Evolutionary conservation across 1,284 basidiomycete genomes (phyloP), one percentile per base, ranked within the genome.

Genomic region (Prillingera fragicola): DNA sequence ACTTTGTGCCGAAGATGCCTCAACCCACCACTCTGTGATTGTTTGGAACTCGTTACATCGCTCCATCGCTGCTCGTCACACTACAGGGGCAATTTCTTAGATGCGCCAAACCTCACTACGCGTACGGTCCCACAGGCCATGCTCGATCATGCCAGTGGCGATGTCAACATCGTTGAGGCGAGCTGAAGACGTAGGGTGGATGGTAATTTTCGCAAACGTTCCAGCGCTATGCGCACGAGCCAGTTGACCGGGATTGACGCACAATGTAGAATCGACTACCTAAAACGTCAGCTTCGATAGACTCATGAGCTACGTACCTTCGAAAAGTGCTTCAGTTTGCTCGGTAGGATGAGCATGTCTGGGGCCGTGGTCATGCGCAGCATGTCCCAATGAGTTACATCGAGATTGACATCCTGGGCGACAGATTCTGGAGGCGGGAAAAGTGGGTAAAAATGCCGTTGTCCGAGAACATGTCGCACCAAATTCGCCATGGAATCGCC

Each of bases 371-470:
- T 59, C 50, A 75, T 65, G 48, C 60, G 63, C 38, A 75, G 55
- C 39, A 74, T 57, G 28, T 68, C 50, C 48, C 70, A 64, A 54
- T 94, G 90, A 17, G 84, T 82, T 13, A 92, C 76, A 62, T 94
- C 89, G 22, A 96, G 77, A 59, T 91, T 91, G 41, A 95, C 80
- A 60, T 90, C 87, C 26, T 78, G 75, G 0, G 82, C 75, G 14
- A 85, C 70, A 3, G 84, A 81, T 13, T 78, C 66, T 0, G 94
- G 89, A 0, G 83, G 78, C 3, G 94, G 94, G 65, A 94, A 97
- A 33, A 97, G 69, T 0, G 95, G 95, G 67, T 98, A 99, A 73
- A 96, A 95, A 62, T 85, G 91, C 60, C 88, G 77, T 62, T 98
- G 94, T 41, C 85, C 79, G 8, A 97, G 72, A 6, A 98, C 60